A percentile compares a stretch with the other conserved stretches of the same genome.
These are phyloP conservation scores for Lactarius trivialis DNA, from an alignment of 768 basidiomycete species.

Conservation along the genomic window DNA sequence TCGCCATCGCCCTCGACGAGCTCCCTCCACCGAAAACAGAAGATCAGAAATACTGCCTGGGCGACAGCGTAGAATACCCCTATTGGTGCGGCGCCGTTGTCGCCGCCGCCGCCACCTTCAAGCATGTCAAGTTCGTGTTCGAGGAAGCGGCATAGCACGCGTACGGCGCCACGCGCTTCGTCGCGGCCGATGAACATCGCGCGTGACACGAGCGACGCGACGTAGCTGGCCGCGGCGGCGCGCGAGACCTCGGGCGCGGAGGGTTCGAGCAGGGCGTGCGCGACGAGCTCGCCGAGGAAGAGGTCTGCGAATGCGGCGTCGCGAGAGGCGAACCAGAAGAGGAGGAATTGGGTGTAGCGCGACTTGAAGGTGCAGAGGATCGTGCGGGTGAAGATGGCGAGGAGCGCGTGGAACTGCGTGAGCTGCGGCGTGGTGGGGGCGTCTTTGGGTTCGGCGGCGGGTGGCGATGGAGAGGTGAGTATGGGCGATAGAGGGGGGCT, in stretches of 20 bases:
- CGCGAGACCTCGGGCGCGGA: conserved; percentile 67
- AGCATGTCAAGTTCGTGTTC: conserved; percentile 69
- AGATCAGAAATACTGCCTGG: conserved; percentile 92
- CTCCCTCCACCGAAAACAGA: conserved; percentile 97
- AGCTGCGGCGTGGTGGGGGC: conserved; percentile 39
- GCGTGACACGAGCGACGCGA: conserved; percentile 86
- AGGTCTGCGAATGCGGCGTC: conserved; percentile 84
- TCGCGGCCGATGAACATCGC: conserved; percentile 79
- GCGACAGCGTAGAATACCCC: conserved; percentile 87
- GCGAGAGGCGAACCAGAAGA: conserved; percentile 94
- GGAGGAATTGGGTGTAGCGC: conserved; percentile 92
- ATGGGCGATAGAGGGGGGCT: conserved; percentile 23
- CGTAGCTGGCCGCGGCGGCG: conserved; percentile 89
- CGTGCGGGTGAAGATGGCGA: conserved; percentile 88
- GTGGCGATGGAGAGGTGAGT: conserved; percentile 22
- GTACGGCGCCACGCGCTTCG: conserved; percentile 64
- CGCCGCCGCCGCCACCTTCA: conserved; percentile 32
- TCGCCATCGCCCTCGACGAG: conserved; percentile 55
- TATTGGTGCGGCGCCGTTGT: conserved; percentile 41
- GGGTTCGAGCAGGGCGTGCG: conserved; percentile 66
- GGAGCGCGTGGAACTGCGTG: conserved; percentile 76
- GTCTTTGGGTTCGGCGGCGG: conserved; percentile 23
- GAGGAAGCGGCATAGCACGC: conserved; percentile 83
- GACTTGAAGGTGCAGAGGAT: conserved; percentile 96
- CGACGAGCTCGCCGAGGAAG: conserved; percentile 92